Evolutionary conservation across 441 rosid species (phyloP).

Genomic region (Kokia cookei): DNA sequence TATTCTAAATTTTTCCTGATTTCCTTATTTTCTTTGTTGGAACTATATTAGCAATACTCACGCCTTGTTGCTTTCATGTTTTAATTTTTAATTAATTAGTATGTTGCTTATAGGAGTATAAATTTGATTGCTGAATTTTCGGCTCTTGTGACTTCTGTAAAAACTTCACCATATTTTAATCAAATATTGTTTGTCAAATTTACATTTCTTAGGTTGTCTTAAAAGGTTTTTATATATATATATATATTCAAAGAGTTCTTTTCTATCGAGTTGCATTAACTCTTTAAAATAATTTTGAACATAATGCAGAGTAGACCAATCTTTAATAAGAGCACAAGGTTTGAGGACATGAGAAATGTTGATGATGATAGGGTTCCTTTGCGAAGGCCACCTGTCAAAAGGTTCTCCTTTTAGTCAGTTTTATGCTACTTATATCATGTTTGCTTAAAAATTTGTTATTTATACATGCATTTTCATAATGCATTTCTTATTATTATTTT

Average conservation of each 20-base stretch:
- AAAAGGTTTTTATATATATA: neutral
- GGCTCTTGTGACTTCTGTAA: neutral
- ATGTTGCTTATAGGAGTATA: neutral
- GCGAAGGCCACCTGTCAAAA: slow-evolving; percentile 71
- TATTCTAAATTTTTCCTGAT: neutral
- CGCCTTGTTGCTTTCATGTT: neutral
- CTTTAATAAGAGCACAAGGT: slow-evolving; percentile 95
- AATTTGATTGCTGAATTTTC: neutral
- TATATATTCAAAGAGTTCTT: neutral
- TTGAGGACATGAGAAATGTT: slow-evolving; percentile 79
- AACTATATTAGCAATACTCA: neutral
- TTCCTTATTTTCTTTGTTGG: neutral
- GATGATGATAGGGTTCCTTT: slow-evolving; percentile 76
- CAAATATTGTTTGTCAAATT: neutral
- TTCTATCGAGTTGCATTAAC: neutral
- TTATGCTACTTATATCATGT: neutral
- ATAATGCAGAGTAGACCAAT: slow-evolving; percentile 88
- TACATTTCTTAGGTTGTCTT: neutral
- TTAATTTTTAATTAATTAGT: neutral
- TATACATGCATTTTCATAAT: neutral
- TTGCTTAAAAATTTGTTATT: slow-evolving; percentile 9
- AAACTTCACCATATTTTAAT: neutral
- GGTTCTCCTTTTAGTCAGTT: slow-evolving; percentile 29
- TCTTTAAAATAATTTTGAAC: neutral
- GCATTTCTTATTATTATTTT: neutral